These are phyloP conservation scores for Begonia fuchsioides DNA, from an alignment of 306 rosid genomes.

Conservation along the genomic window DNA sequence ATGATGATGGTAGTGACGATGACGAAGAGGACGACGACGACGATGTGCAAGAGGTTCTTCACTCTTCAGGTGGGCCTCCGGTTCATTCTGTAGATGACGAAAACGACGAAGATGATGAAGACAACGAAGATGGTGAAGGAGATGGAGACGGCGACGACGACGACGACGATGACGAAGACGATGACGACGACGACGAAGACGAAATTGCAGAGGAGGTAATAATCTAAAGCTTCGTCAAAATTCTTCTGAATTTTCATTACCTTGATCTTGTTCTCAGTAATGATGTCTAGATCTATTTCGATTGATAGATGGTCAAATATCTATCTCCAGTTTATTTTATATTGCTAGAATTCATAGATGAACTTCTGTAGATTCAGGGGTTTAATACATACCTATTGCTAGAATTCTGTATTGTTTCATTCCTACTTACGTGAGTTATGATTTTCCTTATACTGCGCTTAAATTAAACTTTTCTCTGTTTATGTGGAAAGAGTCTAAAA, in stretches of 20 bases:
- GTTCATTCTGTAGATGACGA: constrained; percentile 28
- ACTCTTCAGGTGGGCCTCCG: constrained; percentile 31
- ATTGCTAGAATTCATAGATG: no score
- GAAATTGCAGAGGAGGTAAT: constrained; percentile 29
- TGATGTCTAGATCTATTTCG: no score
- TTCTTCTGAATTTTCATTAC: neutral
- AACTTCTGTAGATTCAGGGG: no score
- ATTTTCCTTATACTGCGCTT: no score
- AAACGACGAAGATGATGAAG: constrained; percentile 23
- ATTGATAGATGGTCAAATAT: no score
- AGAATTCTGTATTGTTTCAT: no score
- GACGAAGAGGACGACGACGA: constrained; percentile 23
- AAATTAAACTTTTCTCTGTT: no score
- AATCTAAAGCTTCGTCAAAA: neutral
- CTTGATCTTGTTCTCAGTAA: neutral
- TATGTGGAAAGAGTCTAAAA: no score
- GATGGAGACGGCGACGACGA: constrained; percentile 16
- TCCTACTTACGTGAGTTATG: no score
- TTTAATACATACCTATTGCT: no score
- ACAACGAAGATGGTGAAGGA: constrained; percentile 21
- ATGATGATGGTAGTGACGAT: constrained; percentile 15
- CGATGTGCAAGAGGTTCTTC: constrained; percentile 28
- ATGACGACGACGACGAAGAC: constrained; percentile 32
- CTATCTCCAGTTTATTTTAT: no score
- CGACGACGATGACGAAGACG: constrained; percentile 20